Evolutionary conservation across 192 early-diverging fungal species (phyloP), one percentile per base, ranked within the genome.

Genomic region (Dissophora globulifera): DNA sequence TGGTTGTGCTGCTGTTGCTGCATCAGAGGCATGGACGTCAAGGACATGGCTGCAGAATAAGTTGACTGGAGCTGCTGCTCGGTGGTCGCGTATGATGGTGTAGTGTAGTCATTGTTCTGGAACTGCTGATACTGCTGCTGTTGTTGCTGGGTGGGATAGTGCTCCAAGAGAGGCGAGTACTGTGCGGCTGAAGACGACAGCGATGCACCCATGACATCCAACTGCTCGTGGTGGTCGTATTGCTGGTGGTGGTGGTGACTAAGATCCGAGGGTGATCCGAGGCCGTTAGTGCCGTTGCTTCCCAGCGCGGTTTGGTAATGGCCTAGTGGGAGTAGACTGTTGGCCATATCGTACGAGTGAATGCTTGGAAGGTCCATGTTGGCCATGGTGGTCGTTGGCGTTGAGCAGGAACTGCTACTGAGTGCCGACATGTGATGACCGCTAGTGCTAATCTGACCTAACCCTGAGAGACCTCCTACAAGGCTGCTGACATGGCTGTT

Each of bases 351-450:
- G 41, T 42, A 62, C 1, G 59, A 29, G 17, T 70, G 68, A 9
- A 70, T 20, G 2, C 23, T 15, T 7, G 69, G 69, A 10, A 64
- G 40, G 4, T 74, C 69, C 69, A 74, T 74, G 32, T 74, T 74
- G 31, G 38, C 29, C 61, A 74, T 43, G 25, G 46, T 43, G 25
- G 46, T 47, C 0, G 62, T 64, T 11, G 69, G 69, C 1, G 69
- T 74, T 2, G 69, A 74, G 23, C 69, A 74, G 15, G 56, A 19
- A 32, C n/a, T n/a, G n/a, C 69, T 74, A 56, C 56, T 50, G 19
- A 68, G 35, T 20, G 10, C 25, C 20, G 19, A 12, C 20, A 29
- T 56, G 23, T 41, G n/a, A 8, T 27, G 47, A 19, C 59, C 47
- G 22, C 7, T 61, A 5, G 47, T 50, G 47, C n/a, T 50, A 15